Conservation (phyloP, 495 filamentous ascomycete genomes). For the Cudoniella acicularis region DNA sequence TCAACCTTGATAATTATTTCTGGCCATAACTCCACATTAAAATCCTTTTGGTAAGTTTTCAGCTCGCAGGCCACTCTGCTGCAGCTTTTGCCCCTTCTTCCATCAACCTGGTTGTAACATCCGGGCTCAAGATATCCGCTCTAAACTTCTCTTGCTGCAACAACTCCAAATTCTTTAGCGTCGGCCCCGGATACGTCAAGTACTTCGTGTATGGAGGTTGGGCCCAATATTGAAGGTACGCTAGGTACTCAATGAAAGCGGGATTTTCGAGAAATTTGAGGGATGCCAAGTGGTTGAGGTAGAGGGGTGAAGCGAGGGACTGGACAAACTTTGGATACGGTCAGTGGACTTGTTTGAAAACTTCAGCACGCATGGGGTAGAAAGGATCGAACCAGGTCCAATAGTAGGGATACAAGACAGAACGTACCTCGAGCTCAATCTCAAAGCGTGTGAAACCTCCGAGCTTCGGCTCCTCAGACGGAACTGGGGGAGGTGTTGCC, state of each 20-base stretch:
- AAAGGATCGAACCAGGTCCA: background rate
- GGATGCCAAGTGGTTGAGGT: conserved; percentile 75
- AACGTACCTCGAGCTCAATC: conserved; percentile 64
- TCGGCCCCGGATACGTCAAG: conserved; percentile 76
- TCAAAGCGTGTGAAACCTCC: conserved; percentile 69
- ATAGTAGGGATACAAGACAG: background rate
- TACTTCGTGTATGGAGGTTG: conserved; percentile 80
- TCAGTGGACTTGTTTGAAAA: background rate
- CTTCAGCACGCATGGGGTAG: background rate
- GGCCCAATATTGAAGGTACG: conserved; percentile 81
- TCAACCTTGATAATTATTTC: background rate
- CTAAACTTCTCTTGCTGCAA: conserved; percentile 82
- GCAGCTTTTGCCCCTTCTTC: conserved; percentile 41
- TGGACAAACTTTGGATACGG: conserved; percentile 67
- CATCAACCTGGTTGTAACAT: conserved; percentile 60
- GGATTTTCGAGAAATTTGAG: conserved; percentile 51
- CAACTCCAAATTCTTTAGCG: conserved; percentile 75
- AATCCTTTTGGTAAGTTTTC: no score
- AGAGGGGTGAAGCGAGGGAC: conserved; percentile 77
- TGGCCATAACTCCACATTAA: no score
- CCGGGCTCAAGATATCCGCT: conserved; percentile 73
- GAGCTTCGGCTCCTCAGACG: conserved; percentile 44
- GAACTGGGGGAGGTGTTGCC: conserved; percentile 12
- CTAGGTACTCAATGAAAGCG: conserved; percentile 74
- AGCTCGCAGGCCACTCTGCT: conserved; percentile 13